Conservation (phyloP, 2,329 filamentous ascomycete species). For the Neoscytalidium dimidiatum region DNA sequence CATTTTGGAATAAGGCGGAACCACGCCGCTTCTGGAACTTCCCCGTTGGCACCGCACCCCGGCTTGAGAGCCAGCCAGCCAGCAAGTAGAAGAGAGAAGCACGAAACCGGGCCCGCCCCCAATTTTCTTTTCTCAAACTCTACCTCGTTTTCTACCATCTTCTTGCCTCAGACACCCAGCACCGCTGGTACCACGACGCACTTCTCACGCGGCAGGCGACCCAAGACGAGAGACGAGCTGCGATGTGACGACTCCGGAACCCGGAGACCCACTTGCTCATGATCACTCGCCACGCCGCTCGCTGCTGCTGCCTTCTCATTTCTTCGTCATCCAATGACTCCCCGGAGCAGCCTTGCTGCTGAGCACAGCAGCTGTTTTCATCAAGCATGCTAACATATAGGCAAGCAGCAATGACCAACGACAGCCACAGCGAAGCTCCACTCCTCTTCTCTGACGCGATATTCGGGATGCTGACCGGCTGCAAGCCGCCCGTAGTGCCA, state of each 20-base stretch:
- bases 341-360: not conserved
- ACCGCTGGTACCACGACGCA: not conserved
- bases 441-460: not conserved
- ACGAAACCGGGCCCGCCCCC: slow-evolving; percentile 12
- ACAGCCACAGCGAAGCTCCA: not conserved
- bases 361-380: not conserved
- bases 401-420: not conserved
- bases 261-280: not conserved
- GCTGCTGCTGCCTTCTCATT: not conserved
- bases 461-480: slow-evolving; percentile 7
- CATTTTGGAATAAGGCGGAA: not conserved
- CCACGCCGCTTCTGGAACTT: slow-evolving; percentile 9
- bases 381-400: not conserved
- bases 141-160: not conserved
- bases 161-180: not conserved
- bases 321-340: not conserved
- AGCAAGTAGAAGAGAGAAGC: not conserved
- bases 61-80: not conserved
- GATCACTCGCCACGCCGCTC: slow-evolving; percentile 5
- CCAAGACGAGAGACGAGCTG: not conserved
- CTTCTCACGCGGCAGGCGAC: not conserved
- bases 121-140: slow-evolving; percentile 10
- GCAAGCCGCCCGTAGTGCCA: slow-evolving; percentile 3
- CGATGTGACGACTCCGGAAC: not conserved
- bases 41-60: not conserved